Evolutionary conservation across 495 filamentous ascomycete genomes (phyloP).

Genomic region (Aspergillus hancockii): DNA sequence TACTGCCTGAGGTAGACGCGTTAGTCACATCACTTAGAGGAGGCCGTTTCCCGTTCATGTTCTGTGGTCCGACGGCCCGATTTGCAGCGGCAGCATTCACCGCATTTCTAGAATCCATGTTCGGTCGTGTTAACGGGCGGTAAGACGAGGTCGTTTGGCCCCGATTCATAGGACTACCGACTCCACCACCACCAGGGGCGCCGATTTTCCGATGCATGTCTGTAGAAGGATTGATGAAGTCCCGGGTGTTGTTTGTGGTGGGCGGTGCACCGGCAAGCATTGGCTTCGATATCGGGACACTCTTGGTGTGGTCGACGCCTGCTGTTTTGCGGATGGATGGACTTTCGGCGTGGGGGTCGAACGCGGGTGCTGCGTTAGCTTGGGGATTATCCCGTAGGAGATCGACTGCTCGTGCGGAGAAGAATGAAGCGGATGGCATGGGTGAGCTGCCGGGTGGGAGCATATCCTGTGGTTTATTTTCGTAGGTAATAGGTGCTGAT

Average conservation of each 20-base stretch:
- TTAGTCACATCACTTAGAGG: constrained; percentile 56
- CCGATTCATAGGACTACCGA: constrained; percentile 40
- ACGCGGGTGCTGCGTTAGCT: constrained; percentile 54
- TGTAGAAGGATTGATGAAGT: constrained; percentile 70
- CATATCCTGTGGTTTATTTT: constrained; percentile 29
- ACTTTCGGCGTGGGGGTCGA: constrained; percentile 81
- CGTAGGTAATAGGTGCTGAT: constrained; percentile 22
- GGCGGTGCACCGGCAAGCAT: constrained; percentile 34
- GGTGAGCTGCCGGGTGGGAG: constrained; percentile 28
- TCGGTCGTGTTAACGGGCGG: constrained; percentile 46
- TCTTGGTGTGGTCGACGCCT: constrained; percentile 80
- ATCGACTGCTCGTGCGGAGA: constrained; percentile 70
- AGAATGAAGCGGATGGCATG: constrained; percentile 62
- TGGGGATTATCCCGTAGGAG: constrained; percentile 48
- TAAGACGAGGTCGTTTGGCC: constrained; percentile 44
- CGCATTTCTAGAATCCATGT: constrained; percentile 30
- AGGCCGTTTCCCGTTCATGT: constrained; percentile 45
- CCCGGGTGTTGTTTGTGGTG: constrained; percentile 32
- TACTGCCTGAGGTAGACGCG: constrained; percentile 27
- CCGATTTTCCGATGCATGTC: constrained; percentile 73
- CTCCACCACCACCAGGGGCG: constrained; percentile 55
- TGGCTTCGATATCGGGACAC: constrained; percentile 60
- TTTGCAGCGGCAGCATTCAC: constrained; percentile 21
- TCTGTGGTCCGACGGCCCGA: constrained; percentile 31
- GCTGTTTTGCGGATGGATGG: constrained; percentile 87